Conservation (phyloP, 2,329 filamentous ascomycete species). For the Xylaria sp. region DNA sequence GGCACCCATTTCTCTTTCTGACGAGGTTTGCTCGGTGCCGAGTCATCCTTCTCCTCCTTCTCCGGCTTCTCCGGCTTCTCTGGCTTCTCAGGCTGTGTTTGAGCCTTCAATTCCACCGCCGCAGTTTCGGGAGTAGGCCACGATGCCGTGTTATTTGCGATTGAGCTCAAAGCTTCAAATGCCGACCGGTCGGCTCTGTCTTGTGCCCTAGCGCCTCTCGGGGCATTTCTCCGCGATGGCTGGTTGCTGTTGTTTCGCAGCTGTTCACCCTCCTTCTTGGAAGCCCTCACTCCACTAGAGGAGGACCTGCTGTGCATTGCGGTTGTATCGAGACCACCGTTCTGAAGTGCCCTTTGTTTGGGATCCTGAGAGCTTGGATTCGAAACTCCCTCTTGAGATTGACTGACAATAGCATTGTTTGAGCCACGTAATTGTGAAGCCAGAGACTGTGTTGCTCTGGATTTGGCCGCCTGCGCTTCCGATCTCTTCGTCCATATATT, state of each 20-base stretch:
- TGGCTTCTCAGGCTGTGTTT: conserved; percentile 64
- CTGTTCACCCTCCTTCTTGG: conserved; percentile 47
- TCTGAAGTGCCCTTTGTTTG: conserved; percentile 23
- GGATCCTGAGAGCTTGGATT: conserved; percentile 16
- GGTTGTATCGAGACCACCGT: conserved; percentile 30
- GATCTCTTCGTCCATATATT: conserved; percentile 87
- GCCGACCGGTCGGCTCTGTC: conserved; percentile 47
- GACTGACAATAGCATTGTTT: conserved; percentile 14
- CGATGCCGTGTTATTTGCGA: conserved; percentile 74
- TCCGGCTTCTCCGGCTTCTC: conserved; percentile 64
- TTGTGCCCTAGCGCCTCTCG: conserved; percentile 48
- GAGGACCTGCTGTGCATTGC: conserved; percentile 26
- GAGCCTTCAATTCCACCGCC: conserved; percentile 76
- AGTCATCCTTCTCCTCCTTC: conserved; percentile 64
- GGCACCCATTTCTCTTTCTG: conserved; percentile 86
- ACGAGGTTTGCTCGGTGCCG: conserved; percentile 50
- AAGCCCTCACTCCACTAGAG: conserved; percentile 45
- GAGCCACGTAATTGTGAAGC: conserved; percentile 26
- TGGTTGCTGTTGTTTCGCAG: conserved; percentile 45
- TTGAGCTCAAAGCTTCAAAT: conserved; percentile 57
- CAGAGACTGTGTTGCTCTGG: conserved; percentile 39
- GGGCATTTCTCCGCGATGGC: conserved; percentile 43
- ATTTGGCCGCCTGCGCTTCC: conserved; percentile 63
- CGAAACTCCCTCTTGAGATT: conserved; percentile 2
- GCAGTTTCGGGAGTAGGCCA: conserved; percentile 92